phyloP scores from a whole-genome alignment of 805 yeast genomes.

The Vanderwaltozyma polyspora region DNA sequence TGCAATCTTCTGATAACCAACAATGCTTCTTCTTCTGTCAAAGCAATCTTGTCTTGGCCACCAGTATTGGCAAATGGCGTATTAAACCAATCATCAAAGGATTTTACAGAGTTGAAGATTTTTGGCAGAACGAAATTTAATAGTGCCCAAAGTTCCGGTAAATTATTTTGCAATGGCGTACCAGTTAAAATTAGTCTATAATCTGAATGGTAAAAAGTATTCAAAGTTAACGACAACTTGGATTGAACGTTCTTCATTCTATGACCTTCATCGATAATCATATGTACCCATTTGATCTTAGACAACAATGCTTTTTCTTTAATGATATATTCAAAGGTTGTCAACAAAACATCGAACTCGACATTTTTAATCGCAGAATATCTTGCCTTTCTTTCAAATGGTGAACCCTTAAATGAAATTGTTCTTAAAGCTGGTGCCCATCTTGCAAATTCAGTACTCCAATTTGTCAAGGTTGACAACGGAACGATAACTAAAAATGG shows the following conservation, averaged over 20 bases:
- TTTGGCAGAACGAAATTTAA: conserved; percentile 74
- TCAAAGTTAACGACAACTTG: conserved; percentile 59
- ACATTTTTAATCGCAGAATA: conserved; percentile 56
- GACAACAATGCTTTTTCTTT: conserved; percentile 61
- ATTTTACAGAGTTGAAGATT: conserved; percentile 73
- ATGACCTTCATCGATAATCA: conserved; percentile 88
- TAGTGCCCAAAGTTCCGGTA: conserved; percentile 80
- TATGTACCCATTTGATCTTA: conserved; percentile 68
- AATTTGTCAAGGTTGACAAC: conserved; percentile 70
- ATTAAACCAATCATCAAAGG: conserved; percentile 84
- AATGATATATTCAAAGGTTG: conserved; percentile 75
- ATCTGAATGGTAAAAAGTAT: conserved; percentile 61
- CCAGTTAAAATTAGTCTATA: conserved; percentile 76
- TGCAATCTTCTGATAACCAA: conserved; percentile 77
- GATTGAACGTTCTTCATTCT: conserved; percentile 75
- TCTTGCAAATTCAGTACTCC: conserved; percentile 78
- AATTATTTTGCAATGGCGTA: conserved; percentile 76
- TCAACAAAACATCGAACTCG: conserved; percentile 62
- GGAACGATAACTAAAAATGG: conserved; percentile 77
- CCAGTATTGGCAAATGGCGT: conserved; percentile 84
- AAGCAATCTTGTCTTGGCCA: conserved; percentile 64
- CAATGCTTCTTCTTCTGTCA: conserved; percentile 77
- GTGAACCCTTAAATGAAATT: conserved; percentile 69
- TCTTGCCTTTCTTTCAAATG: conserved; percentile 54
- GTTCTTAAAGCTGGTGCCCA: conserved; percentile 78